Evolutionary conservation across 208 protist genomes (phyloP).

Genomic region (Leishmania braziliensis): DNA sequence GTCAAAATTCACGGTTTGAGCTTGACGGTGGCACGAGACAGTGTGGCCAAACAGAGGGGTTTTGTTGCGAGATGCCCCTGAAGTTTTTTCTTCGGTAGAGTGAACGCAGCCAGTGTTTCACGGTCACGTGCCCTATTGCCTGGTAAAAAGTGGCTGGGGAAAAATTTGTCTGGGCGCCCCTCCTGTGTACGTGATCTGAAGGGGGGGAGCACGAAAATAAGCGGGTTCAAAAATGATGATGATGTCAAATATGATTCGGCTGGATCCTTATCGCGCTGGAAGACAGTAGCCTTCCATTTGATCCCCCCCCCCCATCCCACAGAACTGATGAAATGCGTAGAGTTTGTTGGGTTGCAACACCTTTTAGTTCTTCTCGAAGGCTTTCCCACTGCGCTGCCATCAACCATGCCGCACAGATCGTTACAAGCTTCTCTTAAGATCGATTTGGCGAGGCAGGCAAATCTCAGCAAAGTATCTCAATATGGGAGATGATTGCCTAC

Average conservation of each 20-base stretch:
- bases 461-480: background rate
- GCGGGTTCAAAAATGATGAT: background rate
- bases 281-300: background rate
- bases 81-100: background rate
- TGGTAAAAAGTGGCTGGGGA: background rate
- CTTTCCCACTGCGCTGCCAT: background rate
- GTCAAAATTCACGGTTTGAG: background rate
- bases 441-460: background rate
- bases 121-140: background rate
- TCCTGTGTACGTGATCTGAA: background rate
- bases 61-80: background rate
- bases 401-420: background rate
- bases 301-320: too few relatives aligned
- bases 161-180: background rate
- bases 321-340: background rate
- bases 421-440: background rate
- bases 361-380: background rate
- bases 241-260: background rate
- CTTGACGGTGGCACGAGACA: background rate
- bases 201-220: background rate
- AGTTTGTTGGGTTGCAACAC: background rate
- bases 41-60: background rate
- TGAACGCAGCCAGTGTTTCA: background rate
- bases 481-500: background rate
- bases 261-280: background rate